phyloP scores from a whole-genome alignment of 495 filamentous ascomycete species.

The Penicillium maclennaniae region DNA sequence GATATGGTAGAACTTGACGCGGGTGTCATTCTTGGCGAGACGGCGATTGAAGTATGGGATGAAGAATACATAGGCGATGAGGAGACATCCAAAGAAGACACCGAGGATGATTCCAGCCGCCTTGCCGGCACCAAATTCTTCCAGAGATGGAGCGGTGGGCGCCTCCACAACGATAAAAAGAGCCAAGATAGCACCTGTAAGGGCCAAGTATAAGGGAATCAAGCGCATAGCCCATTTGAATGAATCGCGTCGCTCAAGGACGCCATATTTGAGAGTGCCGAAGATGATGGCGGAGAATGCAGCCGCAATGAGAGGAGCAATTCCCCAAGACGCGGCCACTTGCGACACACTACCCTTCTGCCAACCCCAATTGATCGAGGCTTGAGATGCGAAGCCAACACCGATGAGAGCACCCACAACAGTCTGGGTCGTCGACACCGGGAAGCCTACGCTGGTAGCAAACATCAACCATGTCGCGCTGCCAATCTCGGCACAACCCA shows the following conservation, averaged over 20 bases:
- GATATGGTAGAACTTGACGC: conserved; percentile 55
- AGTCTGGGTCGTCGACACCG: conserved; percentile 64
- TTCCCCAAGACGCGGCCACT: conserved; percentile 58
- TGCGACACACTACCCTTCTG: conserved; percentile 48
- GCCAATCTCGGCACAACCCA: conserved; percentile 57
- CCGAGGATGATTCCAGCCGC: conserved; percentile 55
- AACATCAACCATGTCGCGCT: conserved; percentile 58
- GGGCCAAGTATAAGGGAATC: conserved; percentile 59
- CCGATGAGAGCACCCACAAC: conserved; percentile 60
- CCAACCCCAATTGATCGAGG: conserved; percentile 57
- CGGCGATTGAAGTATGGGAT: conserved; percentile 60
- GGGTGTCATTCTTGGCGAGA: conserved; percentile 52
- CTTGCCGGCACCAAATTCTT: conserved; percentile 47
- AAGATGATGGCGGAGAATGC: conserved; percentile 61
- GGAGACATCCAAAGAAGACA: conserved; percentile 50
- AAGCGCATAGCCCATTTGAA: conserved; percentile 53
- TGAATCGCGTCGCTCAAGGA: conserved; percentile 56
- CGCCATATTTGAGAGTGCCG: conserved; percentile 57
- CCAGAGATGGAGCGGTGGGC: conserved; percentile 33
- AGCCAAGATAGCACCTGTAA: conserved; percentile 57
- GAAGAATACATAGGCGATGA: conserved; percentile 55
- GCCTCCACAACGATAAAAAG: conserved; percentile 56
- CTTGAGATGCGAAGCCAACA: conserved; percentile 57
- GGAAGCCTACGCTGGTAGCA: conserved; percentile 53
- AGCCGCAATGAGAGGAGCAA: conserved; percentile 58